phyloP scores from a whole-genome alignment of 768 basidiomycete species.

The Trametes punicea region DNA sequence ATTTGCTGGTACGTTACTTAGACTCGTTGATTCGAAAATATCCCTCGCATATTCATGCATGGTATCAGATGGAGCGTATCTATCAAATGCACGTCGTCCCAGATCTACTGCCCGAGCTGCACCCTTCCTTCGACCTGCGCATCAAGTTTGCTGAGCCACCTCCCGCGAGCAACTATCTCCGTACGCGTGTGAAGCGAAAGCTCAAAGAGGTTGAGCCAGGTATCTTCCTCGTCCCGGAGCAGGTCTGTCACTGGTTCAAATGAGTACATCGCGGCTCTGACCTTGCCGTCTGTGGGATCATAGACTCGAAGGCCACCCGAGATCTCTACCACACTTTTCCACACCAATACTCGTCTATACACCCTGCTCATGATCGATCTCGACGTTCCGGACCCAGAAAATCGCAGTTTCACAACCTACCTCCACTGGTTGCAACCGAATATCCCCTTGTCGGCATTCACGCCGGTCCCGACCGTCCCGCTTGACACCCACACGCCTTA shows the following conservation, averaged over 20 bases:
- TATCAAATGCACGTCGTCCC: slow-evolving; percentile 91
- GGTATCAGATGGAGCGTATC: slow-evolving; percentile 81
- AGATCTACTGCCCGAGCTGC: slow-evolving; percentile 71
- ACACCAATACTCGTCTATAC: slow-evolving; percentile 75
- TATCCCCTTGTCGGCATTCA: slow-evolving; percentile 67
- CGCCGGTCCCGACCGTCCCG: slow-evolving; percentile 37
- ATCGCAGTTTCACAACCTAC: slow-evolving; percentile 62
- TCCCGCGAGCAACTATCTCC: slow-evolving; percentile 27
- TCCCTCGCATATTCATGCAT: neutral
- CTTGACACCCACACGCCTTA: slow-evolving; percentile 64
- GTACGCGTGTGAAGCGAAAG: slow-evolving; percentile 26
- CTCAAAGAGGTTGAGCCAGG: slow-evolving; percentile 65
- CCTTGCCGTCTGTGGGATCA: too few relatives aligned
- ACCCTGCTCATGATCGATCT: slow-evolving; percentile 89
- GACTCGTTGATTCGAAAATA: neutral
- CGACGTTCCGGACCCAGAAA: slow-evolving; percentile 78
- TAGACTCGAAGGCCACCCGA: slow-evolving; percentile 66
- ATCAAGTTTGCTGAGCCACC: slow-evolving; percentile 49
- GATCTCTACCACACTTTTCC: slow-evolving; percentile 75
- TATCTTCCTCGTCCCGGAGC: slow-evolving; percentile 58
- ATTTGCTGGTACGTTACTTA: slow-evolving; percentile 69
- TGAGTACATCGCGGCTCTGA: too few relatives aligned
- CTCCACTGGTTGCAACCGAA: slow-evolving; percentile 90
- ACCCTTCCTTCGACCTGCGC: slow-evolving; percentile 72
- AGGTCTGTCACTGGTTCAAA: slow-evolving; percentile 43